Percentiles rank a stretch among this genome's conserved stretches.
phyloP scores from a whole-genome alignment of 257 asterid genomes.

The Nicotiana sylvestris region DNA sequence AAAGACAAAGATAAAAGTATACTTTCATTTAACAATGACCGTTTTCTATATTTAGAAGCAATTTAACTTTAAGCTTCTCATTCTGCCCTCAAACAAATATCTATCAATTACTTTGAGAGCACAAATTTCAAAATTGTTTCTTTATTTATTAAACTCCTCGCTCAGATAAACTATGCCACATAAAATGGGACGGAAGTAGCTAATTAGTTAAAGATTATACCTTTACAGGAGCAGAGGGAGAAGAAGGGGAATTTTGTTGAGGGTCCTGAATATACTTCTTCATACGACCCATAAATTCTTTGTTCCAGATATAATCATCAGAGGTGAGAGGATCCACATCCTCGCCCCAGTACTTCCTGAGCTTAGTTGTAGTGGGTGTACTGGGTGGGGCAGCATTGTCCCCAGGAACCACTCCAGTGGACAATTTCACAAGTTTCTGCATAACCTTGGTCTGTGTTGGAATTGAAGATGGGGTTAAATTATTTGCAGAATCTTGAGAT shows the following conservation, averaged over 20 bases:
- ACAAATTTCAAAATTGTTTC: no score
- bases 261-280: conserved; percentile 60
- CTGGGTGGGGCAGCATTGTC: conserved; percentile 86
- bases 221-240: conserved; percentile 34
- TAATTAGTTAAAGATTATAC: conserved; percentile 19
- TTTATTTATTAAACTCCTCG: no score
- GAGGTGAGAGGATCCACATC: conserved; percentile 78
- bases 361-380: conserved; percentile 64
- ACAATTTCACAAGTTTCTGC: conserved; percentile 79
- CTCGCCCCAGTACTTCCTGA: conserved; percentile 87
- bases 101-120: no score
- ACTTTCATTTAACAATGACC: neutral
- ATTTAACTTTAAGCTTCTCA: neutral
- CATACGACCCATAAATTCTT: conserved; percentile 86
- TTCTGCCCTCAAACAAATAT: neutral
- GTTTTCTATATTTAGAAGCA: neutral
- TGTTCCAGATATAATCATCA: conserved; percentile 87
- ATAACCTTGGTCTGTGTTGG: conserved; percentile 57
- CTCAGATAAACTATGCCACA: no score
- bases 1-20: neutral
- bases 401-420: conserved; percentile 82
- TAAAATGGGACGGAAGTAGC: no score
- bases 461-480: neutral
- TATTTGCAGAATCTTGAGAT: conserved; percentile 43
- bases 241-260: conserved; percentile 15